Evolutionary conservation across 192 early-diverging fungal species (phyloP).

Genomic region (Gryganskiella cystojenkinii): DNA sequence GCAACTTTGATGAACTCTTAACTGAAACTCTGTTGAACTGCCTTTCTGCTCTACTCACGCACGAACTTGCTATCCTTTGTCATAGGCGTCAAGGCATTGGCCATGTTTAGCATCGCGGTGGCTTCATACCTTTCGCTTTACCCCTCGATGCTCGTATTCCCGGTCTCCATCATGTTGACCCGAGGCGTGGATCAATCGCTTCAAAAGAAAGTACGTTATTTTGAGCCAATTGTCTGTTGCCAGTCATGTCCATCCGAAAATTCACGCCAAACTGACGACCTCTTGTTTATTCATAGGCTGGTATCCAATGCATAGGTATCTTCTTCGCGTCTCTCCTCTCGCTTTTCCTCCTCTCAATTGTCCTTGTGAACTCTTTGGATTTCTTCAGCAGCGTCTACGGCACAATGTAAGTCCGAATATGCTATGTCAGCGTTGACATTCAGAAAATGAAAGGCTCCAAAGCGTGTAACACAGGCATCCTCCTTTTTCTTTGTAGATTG

Average conservation of each 20-base stretch:
- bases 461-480: background rate
- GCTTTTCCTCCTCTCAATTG: slow-evolving; percentile 68
- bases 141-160: slow-evolving; percentile 83
- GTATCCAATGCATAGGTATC: slow-evolving; percentile 26
- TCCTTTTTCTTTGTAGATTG: slow-evolving; percentile 55
- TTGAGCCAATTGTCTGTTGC: no score
- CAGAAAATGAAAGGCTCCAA: background rate
- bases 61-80: background rate
- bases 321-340: slow-evolving; percentile 53
- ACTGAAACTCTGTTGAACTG: background rate
- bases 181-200: background rate
- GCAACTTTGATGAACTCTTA: background rate
- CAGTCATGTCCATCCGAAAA: no score
- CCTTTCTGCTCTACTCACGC: background rate
- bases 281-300: no score
- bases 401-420: slow-evolving; percentile 65
- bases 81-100: slow-evolving; percentile 58
- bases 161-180: slow-evolving; percentile 62
- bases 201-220: no score
- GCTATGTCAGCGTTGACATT: background rate
- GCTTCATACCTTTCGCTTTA: slow-evolving; percentile 91
- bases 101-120: slow-evolving; percentile 80
- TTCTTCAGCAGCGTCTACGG: slow-evolving; percentile 78
- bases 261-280: no score
- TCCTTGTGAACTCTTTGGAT: slow-evolving; percentile 73